Evolutionary conservation across 1,284 basidiomycete species (phyloP), one percentile per base, ranked within the genome.

Genomic region (Ganoderma boninense): DNA sequence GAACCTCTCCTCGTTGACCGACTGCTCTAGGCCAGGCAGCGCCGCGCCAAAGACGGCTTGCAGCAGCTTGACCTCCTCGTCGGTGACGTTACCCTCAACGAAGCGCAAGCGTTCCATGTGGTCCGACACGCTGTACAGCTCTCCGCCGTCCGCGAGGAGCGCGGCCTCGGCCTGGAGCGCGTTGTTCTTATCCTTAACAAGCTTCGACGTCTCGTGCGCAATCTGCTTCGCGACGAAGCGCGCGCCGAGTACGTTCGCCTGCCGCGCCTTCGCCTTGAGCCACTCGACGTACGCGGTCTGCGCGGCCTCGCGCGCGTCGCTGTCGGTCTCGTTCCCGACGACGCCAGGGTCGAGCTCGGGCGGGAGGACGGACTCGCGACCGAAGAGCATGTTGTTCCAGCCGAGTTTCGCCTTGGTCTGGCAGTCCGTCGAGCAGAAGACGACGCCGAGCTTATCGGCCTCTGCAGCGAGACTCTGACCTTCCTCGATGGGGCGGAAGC

Each of bases 361-460:
- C 0, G 92, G 91, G 11, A 94, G 78, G 23, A 90, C 85, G 2
- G 87, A 81, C 43, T 93, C 90, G 18, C 87, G 82, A 32, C 90
- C 88, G 80, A 95, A 94, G 63, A 94, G 87, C 61, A 95, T 84
- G 62, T 85, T 86, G 72, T 93, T 88, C 14, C 87, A 92, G 75
- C 91, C 89, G 1, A 82, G 76, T 75, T 87, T 87, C 49, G 89
- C 84, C 57, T 85, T 82, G 42, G 81, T 70, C 73, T 89, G 86
- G 77, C 94, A 95, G 14, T 86, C 85, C 73, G 86, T 84, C 13
- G 94, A 95, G 80, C 93, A 95, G 81, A 92, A 95, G 0, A 85
- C 84, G 14, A 90, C 86, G 43, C 81, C 76, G 63, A 93, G 84
- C 38, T 86, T 85, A 74, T 91, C 89, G 40, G 80, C 79, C 6